These are phyloP conservation scores for Carex myosuroides DNA, from an alignment of 176 grass and related monocot genomes.

Conservation along the genomic window DNA sequence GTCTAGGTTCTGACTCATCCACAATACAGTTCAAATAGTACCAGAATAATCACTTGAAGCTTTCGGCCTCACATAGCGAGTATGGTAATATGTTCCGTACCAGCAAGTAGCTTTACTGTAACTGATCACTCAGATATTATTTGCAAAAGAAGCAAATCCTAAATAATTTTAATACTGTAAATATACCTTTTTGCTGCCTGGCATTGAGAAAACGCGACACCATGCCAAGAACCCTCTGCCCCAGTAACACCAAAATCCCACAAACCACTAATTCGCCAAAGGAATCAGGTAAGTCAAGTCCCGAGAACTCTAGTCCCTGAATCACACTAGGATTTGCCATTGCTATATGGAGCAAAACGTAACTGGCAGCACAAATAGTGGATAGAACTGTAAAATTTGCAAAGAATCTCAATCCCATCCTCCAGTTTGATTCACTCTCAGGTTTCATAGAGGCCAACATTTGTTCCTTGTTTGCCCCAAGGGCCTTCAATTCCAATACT, in stretches of 20 bases:
- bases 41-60: not conserved
- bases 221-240: conserved; percentile 68
- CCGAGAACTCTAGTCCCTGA: conserved; percentile 85
- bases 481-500: conserved; percentile 58
- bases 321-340: conserved; percentile 58
- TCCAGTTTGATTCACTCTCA: conserved; percentile 65
- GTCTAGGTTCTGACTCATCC: not conserved
- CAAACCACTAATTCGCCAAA: conserved; percentile 79
- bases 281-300: conserved; percentile 90
- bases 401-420: conserved; percentile 63
- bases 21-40: not conserved
- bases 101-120: not conserved
- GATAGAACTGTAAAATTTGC: conserved; percentile 78
- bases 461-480: conserved; percentile 38
- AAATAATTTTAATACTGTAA: not conserved
- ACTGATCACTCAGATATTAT: not conserved
- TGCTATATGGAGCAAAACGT: conserved; percentile 66
- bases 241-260: conserved; percentile 83
- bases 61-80: not conserved
- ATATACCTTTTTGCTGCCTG: conserved; percentile 63
- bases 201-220: conserved; percentile 69
- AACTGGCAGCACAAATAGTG: conserved; percentile 49
- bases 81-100: not conserved
- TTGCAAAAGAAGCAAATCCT: conserved; percentile 1
- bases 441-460: conserved; percentile 55